Conservation (phyloP, 1,284 basidiomycete genomes). For the Boletellus deceptivus region DNA sequence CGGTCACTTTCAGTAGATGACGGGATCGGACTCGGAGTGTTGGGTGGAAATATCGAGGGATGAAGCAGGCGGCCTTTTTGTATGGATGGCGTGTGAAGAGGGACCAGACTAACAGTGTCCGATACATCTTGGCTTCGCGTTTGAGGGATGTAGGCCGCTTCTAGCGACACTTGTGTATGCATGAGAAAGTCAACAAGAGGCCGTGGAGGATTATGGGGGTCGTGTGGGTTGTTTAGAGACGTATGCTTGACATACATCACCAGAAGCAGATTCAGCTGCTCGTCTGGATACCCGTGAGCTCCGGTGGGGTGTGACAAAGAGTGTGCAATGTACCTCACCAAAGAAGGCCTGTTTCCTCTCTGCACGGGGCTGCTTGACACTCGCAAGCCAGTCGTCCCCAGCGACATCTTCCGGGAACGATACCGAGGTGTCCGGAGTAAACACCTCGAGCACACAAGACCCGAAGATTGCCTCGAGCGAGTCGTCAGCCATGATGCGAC, state of each 20-base stretch:
- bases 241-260: slow-evolving; percentile 51
- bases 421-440: slow-evolving; percentile 64
- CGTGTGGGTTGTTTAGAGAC: slow-evolving; percentile 31
- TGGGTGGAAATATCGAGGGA: slow-evolving; percentile 69
- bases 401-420: slow-evolving; percentile 51
- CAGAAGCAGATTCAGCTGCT: slow-evolving; percentile 71
- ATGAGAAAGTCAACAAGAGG: slow-evolving; percentile 62
- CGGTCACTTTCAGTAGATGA: slow-evolving; percentile 64
- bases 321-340: slow-evolving; percentile 46
- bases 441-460: slow-evolving; percentile 57
- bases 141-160: slow-evolving; percentile 77
- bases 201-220: slow-evolving; percentile 48
- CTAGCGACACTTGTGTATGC: slow-evolving; percentile 74
- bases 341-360: slow-evolving; percentile 70
- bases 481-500: slow-evolving; percentile 22
- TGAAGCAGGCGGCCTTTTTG: slow-evolving; percentile 38
- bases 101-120: slow-evolving; percentile 42
- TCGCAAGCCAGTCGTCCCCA: slow-evolving; percentile 56
- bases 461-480: slow-evolving; percentile 66
- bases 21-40: slow-evolving; percentile 75
- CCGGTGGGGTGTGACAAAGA: slow-evolving; percentile 18
- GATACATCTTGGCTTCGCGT: slow-evolving; percentile 29
- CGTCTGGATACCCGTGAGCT: slow-evolving; percentile 48
- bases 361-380: slow-evolving; percentile 35
- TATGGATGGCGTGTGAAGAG: slow-evolving; percentile 46